Conservation (phyloP, 1,284 basidiomycete genomes). For the Fomitopsis schrenkii region DNA sequence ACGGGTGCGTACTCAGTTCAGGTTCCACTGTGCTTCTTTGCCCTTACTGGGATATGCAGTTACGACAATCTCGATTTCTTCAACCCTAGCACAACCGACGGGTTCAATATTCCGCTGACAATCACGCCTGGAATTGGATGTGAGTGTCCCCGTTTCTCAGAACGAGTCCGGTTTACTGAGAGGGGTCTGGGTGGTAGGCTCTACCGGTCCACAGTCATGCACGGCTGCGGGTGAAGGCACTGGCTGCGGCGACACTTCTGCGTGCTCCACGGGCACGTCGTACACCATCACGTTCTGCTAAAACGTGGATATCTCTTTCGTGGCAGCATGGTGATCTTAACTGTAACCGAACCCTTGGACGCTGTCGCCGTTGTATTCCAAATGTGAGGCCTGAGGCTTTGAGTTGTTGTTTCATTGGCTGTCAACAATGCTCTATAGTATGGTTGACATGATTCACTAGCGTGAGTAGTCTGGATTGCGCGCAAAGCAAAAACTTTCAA, state of each 20-base stretch:
- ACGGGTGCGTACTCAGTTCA: not conserved
- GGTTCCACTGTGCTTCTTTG: not conserved
- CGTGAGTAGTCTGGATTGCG: too few relatives aligned
- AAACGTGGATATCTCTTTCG: too few relatives aligned
- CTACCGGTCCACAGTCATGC: not conserved
- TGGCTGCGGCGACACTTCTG: not conserved
- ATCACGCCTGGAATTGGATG: not conserved
- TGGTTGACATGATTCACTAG: too few relatives aligned
- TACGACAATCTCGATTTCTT: not conserved
- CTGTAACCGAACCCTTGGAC: too few relatives aligned
- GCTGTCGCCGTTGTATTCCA: too few relatives aligned
- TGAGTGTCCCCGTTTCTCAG: not conserved
- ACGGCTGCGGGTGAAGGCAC: not conserved
- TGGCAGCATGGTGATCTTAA: too few relatives aligned
- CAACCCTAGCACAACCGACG: not conserved
- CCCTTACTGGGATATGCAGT: not conserved
- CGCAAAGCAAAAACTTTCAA: too few relatives aligned
- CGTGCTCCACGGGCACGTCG: not conserved
- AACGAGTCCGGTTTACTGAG: not conserved
- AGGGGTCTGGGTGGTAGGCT: not conserved
- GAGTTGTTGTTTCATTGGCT: too few relatives aligned
- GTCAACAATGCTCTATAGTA: too few relatives aligned
- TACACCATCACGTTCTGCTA: not conserved
- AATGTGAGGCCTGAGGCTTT: too few relatives aligned
- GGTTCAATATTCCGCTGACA: not conserved